Percentiles rank a stretch among this genome's conserved stretches.
Evolutionary conservation across 176 grass and related monocot genomes (phyloP).

Genomic region (Cenchrus americanus): DNA sequence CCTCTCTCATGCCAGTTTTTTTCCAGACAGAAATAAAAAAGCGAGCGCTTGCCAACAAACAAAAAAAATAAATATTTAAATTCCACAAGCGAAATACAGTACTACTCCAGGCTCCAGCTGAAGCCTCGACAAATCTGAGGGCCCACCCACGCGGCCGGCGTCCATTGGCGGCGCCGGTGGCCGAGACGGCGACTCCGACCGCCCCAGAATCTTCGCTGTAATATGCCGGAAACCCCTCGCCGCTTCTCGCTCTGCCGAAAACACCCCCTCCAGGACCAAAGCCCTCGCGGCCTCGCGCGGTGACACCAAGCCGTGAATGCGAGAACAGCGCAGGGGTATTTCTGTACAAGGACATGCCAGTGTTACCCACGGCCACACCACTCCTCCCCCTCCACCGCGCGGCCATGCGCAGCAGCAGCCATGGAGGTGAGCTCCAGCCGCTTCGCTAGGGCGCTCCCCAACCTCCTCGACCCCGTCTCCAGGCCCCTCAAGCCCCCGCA

Average conservation of each 20-base stretch:
- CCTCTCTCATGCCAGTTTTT: background rate
- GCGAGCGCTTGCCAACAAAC: background rate
- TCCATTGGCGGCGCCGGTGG: background rate
- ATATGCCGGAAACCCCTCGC: constrained; percentile 40
- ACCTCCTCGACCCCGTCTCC: constrained; percentile 4
- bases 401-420: constrained; percentile 73
- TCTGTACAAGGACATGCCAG: background rate
- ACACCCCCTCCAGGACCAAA: background rate
- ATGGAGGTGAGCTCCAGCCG: constrained; percentile 75
- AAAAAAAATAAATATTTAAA: background rate
- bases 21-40: background rate
- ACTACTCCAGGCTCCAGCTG: no score
- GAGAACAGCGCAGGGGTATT: background rate
- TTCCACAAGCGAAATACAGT: background rate
- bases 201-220: constrained; percentile 48
- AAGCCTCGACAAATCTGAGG: background rate
- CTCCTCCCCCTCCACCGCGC: constrained; percentile 7
- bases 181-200: constrained; percentile 46
- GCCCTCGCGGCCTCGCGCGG: no score
- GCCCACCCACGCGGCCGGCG: background rate
- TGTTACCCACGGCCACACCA: constrained; percentile 12
- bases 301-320: accelerated
- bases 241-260: background rate
- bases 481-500: background rate
- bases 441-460: constrained; percentile 55